Percentiles rank a stretch among this genome's conserved stretches.
phyloP scores from a whole-genome alignment of 768 basidiomycete genomes.

The Cyclocybe cylindracea region DNA sequence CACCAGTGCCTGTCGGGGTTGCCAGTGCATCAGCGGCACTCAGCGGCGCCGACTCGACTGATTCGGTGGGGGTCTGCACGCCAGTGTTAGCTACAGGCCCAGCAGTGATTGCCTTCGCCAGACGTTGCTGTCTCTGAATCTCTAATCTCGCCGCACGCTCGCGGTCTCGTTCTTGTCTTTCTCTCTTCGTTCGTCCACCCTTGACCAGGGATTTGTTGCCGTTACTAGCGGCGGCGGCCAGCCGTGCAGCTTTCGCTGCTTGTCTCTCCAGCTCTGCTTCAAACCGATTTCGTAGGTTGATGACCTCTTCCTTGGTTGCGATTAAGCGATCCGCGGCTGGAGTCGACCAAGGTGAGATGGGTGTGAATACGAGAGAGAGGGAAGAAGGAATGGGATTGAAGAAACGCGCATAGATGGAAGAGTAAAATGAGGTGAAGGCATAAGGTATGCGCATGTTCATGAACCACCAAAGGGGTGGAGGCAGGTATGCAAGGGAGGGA shows the following conservation, averaged over 20 bases:
- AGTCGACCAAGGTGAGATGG: constrained; percentile 6
- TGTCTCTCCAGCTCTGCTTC: constrained; percentile 75
- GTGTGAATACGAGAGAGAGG: constrained; percentile 11
- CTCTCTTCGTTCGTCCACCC: constrained; percentile 23
- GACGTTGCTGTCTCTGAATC: constrained; percentile 35
- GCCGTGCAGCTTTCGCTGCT: constrained; percentile 59
- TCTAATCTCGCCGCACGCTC: constrained; percentile 14
- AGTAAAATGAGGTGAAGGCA: constrained; percentile 8
- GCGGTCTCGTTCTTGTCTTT: constrained; percentile 22
- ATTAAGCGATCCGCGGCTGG: constrained; percentile 73
- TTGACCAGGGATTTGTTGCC: constrained; percentile 5
- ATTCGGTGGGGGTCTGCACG: constrained; percentile 35
- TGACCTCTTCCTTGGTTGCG: constrained; percentile 69
- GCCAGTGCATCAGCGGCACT: constrained; percentile 1
- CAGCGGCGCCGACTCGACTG: constrained; percentile 30
- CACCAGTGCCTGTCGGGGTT: constrained; percentile 8
- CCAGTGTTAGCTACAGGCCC: constrained; percentile 15
- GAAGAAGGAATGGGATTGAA: constrained; percentile 1
- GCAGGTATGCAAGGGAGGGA: too few relatives aligned
- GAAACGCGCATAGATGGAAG: constrained; percentile 16
- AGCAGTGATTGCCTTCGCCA: constrained; percentile 25
- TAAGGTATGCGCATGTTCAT: too few relatives aligned
- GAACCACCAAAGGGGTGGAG: too few relatives aligned
- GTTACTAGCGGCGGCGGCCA: constrained; percentile 39
- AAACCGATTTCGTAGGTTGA: constrained; percentile 64